These are phyloP conservation scores for Phascolomyces articulosus DNA, from an alignment of 371 early-diverging fungal species.

Conservation along the genomic window DNA sequence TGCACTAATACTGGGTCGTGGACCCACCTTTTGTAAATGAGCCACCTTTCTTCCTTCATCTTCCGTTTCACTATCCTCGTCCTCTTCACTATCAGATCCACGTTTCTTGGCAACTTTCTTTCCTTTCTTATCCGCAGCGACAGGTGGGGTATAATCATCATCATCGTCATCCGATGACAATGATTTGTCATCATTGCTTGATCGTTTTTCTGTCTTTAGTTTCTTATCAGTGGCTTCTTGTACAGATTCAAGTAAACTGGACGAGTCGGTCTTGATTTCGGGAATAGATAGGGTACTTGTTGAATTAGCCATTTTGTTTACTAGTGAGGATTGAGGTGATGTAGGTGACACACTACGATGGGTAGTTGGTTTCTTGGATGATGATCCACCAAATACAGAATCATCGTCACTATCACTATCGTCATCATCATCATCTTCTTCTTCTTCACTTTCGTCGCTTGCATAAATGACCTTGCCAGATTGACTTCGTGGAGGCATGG, in stretches of 20 bases:
- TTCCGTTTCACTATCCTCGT: neutral
- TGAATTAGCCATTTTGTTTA: neutral
- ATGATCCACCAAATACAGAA: slow-evolving; percentile 20
- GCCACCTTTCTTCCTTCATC: slow-evolving; percentile 11
- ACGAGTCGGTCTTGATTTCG: slow-evolving; percentile 8
- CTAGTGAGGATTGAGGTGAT: neutral
- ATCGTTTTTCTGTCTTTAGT: neutral
- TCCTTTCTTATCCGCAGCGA: neutral
- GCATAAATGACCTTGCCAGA: slow-evolving; percentile 33
- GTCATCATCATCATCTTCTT: slow-evolving; percentile 30
- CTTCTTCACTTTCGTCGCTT: slow-evolving; percentile 42
- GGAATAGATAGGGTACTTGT: slow-evolving; percentile 4
- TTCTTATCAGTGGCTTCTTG: neutral
- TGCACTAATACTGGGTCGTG: neutral
- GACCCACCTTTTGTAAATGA: neutral
- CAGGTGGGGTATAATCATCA: neutral
- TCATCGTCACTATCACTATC: slow-evolving; percentile 33
- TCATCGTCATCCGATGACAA: neutral
- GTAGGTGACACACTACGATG: slow-evolving; percentile 10
- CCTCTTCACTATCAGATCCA: no score
- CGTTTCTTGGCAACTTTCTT: neutral
- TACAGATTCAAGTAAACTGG: neutral
- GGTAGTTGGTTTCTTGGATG: slow-evolving; percentile 8
- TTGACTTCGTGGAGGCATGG: slow-evolving; percentile 13
- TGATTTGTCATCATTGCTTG: no score